Evolutionary conservation across 2,329 filamentous ascomycete genomes (phyloP).

Genomic region (Helotiales sp.): DNA sequence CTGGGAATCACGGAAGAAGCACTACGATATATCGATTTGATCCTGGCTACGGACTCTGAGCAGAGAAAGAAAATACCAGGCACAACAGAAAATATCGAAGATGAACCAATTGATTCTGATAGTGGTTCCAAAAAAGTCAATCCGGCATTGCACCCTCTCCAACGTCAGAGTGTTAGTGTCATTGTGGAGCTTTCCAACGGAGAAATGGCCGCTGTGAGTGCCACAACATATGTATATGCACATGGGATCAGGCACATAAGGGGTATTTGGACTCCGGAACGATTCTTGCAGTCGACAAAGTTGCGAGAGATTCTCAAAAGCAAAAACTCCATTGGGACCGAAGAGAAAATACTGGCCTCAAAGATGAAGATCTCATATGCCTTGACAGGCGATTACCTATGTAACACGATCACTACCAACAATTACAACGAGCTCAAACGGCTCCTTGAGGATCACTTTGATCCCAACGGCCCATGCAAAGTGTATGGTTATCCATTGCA

Average conservation of each 20-base stretch:
- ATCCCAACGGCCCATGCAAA: neutral
- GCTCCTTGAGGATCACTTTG: neutral
- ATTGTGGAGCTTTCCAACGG: neutral
- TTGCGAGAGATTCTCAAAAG: neutral
- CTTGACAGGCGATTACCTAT: neutral
- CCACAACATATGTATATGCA: neutral
- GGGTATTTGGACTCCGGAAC: neutral
- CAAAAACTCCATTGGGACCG: neutral
- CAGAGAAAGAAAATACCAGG: neutral
- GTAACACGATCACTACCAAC: neutral
- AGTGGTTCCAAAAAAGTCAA: neutral
- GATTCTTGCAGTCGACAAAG: neutral
- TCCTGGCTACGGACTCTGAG: neutral
- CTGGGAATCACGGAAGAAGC: neutral
- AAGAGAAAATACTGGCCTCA: neutral
- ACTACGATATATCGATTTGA: neutral
- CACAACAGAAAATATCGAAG: neutral
- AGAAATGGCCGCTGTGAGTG: neutral
- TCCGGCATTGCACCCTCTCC: neutral
- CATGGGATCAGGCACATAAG: neutral
- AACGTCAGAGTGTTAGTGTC: neutral
- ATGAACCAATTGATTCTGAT: neutral
- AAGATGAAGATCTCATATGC: neutral
- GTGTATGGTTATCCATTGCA: neutral
- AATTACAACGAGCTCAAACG: neutral